Conservation (phyloP, 2,329 filamentous ascomycete species). For the Akanthomyces lecanii region DNA sequence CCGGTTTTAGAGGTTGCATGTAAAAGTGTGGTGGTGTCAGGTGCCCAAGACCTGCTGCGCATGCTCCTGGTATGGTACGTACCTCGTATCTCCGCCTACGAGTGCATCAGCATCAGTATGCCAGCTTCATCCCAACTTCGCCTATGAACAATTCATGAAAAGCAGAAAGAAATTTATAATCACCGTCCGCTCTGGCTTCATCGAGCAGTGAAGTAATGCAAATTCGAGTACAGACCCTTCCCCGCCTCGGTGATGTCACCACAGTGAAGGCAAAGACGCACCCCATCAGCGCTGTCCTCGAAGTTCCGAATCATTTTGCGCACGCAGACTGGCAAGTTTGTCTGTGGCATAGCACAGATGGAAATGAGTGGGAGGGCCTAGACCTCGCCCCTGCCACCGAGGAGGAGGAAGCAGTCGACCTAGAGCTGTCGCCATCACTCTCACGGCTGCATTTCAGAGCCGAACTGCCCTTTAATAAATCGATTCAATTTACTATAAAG, state of each 20-base stretch:
- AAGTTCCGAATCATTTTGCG: conserved; percentile 53
- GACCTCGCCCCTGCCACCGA: conserved; percentile 28
- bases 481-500: conserved; percentile 65
- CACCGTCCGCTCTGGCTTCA: neutral
- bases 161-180: neutral
- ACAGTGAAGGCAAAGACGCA: conserved; percentile 47
- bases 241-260: conserved; percentile 72
- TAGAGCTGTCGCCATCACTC: conserved; percentile 33
- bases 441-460: conserved; percentile 51
- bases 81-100: neutral
- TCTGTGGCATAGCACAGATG: conserved; percentile 65
- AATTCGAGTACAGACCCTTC: conserved; percentile 49
- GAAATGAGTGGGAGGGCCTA: conserved; percentile 53
- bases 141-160: neutral
- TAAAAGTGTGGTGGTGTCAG: neutral
- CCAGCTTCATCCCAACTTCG: neutral
- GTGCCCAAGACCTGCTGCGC: neutral
- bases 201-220: conserved; percentile 29
- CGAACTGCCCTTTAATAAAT: conserved; percentile 43
- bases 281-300: conserved; percentile 64
- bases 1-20: neutral
- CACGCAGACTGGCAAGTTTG: conserved; percentile 65
- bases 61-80: neutral
- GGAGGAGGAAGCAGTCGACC: conserved; percentile 40
- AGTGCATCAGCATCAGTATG: neutral